Conservation (phyloP, 2,329 filamentous ascomycete genomes). For the Hypoxylon sp. region DNA sequence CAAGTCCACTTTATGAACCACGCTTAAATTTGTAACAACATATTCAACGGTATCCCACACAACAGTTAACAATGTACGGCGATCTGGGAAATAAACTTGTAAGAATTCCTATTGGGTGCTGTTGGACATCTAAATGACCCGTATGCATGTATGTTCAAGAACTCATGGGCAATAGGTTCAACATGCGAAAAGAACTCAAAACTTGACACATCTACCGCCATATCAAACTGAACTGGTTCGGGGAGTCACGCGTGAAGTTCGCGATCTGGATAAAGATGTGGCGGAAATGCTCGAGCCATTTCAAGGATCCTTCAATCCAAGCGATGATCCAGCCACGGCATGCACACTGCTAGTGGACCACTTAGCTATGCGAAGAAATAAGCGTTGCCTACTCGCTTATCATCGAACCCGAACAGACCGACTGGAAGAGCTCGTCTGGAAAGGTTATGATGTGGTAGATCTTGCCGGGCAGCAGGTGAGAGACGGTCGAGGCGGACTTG, state of each 20-base stretch:
- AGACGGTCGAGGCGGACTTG: constrained; percentile 48
- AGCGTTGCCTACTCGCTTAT: constrained; percentile 93
- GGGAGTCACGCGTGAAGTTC: constrained; percentile 86
- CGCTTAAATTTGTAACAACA: too few species aligned
- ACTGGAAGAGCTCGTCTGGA: constrained; percentile 93
- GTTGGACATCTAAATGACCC: background rate
- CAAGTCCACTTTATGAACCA: too few species aligned
- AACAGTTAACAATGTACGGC: constrained; percentile 73
- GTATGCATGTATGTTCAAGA: constrained; percentile 1
- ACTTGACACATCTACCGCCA: constrained; percentile 83
- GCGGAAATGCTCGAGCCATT: constrained; percentile 81
- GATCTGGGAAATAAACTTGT: constrained; percentile 88
- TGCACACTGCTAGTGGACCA: constrained; percentile 93
- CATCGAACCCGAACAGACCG: constrained; percentile 91
- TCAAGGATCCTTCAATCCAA: constrained; percentile 84
- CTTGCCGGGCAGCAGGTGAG: constrained; percentile 65
- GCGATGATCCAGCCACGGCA: constrained; percentile 81
- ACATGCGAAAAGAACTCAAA: constrained; percentile 94
- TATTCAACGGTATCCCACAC: too few species aligned
- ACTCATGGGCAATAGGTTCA: constrained; percentile 69
- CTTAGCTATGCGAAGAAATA: constrained; percentile 93
- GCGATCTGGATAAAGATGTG: constrained; percentile 90
- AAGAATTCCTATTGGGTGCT: constrained; percentile 40
- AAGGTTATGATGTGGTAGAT: constrained; percentile 83
- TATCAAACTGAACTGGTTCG: constrained; percentile 94